phyloP scores from a whole-genome alignment of 257 asterid species.

The Lycium barbarum region DNA sequence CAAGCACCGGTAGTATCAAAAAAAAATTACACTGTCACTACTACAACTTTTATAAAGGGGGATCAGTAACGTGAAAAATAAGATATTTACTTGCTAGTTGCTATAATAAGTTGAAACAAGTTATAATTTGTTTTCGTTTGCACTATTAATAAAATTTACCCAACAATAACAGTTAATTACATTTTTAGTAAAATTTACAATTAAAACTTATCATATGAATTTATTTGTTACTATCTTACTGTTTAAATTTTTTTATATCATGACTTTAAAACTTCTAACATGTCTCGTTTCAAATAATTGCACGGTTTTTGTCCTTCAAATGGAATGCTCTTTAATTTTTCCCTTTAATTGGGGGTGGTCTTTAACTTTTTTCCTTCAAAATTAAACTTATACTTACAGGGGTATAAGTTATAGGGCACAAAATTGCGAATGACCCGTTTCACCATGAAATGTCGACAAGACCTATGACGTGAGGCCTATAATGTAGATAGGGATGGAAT shows the following conservation, averaged over 20 bases:
- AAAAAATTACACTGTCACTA: too few relatives aligned
- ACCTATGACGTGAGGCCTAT: neutral
- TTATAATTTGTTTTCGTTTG: neutral
- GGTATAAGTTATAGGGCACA: too few relatives aligned
- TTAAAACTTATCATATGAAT: neutral
- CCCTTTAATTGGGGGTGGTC: too few relatives aligned
- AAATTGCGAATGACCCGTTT: too few relatives aligned
- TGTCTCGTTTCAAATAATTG: too few relatives aligned
- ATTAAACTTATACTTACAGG: too few relatives aligned
- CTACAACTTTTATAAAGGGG: too few relatives aligned
- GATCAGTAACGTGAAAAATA: too few relatives aligned
- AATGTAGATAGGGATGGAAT: conserved; percentile 20
- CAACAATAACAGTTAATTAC: neutral
- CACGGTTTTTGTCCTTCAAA: too few relatives aligned
- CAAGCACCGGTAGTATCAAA: too few relatives aligned
- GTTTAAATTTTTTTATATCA: neutral
- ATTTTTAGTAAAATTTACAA: neutral
- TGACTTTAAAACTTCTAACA: neutral
- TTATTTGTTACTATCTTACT: neutral
- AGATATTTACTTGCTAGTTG: neutral
- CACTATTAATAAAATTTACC: neutral
- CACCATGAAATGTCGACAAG: neutral
- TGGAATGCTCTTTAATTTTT: too few relatives aligned
- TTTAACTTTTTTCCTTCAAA: too few relatives aligned
- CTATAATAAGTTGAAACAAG: neutral